Evolutionary conservation across 352 stramenopile genomes (phyloP), one percentile per base, ranked within the genome.

Genomic region (Thalassiosira sp.): DNA sequence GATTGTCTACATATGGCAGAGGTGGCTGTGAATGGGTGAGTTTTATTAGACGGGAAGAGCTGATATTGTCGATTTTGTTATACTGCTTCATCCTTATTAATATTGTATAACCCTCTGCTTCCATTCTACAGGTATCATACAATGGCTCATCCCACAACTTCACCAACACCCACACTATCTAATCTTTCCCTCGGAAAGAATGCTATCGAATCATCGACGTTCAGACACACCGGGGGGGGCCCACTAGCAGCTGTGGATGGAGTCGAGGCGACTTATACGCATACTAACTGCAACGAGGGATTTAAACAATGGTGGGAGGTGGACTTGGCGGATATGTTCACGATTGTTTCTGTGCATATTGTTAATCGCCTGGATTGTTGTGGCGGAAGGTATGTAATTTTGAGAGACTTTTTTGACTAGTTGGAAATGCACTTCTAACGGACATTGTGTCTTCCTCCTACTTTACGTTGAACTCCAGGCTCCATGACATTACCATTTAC

Each of bases 1-100:
- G 63, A 71, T 25, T 72, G 51, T 22, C 53, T 72, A 1, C 63
- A 72, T 20, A 20, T 72, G 63, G 45, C 27, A 2, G 63, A 72
- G 33, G 63, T 72, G 18, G 3, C 64, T 22, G 63, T 72, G 0
- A 57, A 58, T 46, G 59, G 59, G 52, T 61, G 52, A 33, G 52
- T 42, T 13, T 42, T 27, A 18, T 16, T 5, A 61, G 37, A 46
- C 5, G 15, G 37, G 37, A 46, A 46, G 37, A 13, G 15, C n/a
- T 46, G 31, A 10, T 37, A 37, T 46, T 46, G 5, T 18, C 7
- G 37, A 5, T 46, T 46, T 46, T 46, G 5, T 18, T n/a, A n/a
- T n/a, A n/a, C 15, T 46, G 37, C 3, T 2, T 46, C 15, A 18
- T n/a, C 37, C 5, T n/a, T 5, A 3, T 3, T 2, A 5, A 13